Base-by-base conservation (phyloP, 2,329 filamentous ascomycete species). In the Aspergillus spinulosporus region DNA sequence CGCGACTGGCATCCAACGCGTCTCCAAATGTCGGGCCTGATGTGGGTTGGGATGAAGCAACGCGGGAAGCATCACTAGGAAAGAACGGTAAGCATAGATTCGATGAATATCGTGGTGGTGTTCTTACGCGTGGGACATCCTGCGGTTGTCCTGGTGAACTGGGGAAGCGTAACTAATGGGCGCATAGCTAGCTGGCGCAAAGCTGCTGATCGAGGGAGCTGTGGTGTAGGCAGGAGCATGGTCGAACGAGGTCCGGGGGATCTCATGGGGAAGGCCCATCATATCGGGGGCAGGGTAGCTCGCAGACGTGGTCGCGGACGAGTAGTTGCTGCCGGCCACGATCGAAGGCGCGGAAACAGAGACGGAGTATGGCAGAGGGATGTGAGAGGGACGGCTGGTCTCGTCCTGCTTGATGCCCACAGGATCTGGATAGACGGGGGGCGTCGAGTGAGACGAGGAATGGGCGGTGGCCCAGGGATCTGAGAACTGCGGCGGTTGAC, bases 1-100 rank as follows among this genome's bases (percentile, higher is more conserved):
- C 91, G 59, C 94, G 89, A 72, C 92, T 92, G 26, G 92, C 92
- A 72, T 97, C 93, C 55, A 97, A 85, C 29, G 91, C 90, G 70
- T 97, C 93, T 63, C 88, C 90, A 72, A 92, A 95, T 65, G 87
- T 88, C 65, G 88, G 81, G 54, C 82, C 80, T 49, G 74, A 68
- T 73, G 80, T 86, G 78, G 83, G 68, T 82, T 72, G 68, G 8
- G 74, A 66, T 44, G 70, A 67, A 34, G 66, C 58, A 46, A 72
- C 68, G 50, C 68, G 72, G 34, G 55, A 8, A 57, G 68, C 64
- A 55, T 77, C 72, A 62, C 68, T 74, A 52, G 50, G 45, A 51
- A 15, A 28, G 34, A 50, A 12, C 32, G 28, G 62, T 70, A 45
- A 69, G 64, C 52, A 26, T 52, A 29, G 8, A 15, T 49, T 31